Evolutionary conservation across 345 rosid species (phyloP), one percentile per base, ranked within the genome.

Genomic region (Stellera chamaejasme): DNA sequence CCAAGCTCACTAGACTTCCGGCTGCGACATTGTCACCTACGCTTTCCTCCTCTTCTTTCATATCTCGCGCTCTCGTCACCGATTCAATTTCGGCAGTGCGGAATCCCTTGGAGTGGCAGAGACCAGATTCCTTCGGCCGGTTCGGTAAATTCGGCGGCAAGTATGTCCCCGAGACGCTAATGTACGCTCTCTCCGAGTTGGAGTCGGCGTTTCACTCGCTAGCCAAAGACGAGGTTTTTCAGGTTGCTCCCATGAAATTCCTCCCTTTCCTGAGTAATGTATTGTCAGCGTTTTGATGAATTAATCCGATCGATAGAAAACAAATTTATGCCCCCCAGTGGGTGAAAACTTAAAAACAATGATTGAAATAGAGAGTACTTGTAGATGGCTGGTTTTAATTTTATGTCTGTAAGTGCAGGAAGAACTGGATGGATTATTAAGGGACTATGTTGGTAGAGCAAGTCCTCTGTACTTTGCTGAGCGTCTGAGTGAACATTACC

Each of bases 371-470:
- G n/a, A n/a, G n/a, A n/a, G n/a, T n/a, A n/a, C n/a, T n/a, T n/a
- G n/a, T n/a, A n/a, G n/a, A n/a, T n/a, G n/a, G n/a, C n/a, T n/a
- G 23, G 1, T 19, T 19, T 19, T 16, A 3, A 49, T 15, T 16
- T 1, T 16, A 9, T 2, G 5, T 56, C 4, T 61, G 10, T 64
- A 43, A 47, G 65, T 70, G 69, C 74, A 93, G 97, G 71, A 71
- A 50, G 97, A 89, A 55, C 64, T 93, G 3, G 75, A 74, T 13
- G 86, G 83, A 36, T 87, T 87, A 70, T 75, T 93, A 86, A 87
- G 74, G 55, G 99, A 93, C 69, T 89, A 89, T 55, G 99, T 93
- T 16, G 99, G 97, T 58, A 72, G 99, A 70, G 97, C 84, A 68
- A 84, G 69, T 55, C 96, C 99, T 14, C 79, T 93, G 61, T 93